These are phyloP conservation scores for Suhomyces sp. DNA, from an alignment of 805 yeast genomes.

Conservation along the genomic window DNA sequence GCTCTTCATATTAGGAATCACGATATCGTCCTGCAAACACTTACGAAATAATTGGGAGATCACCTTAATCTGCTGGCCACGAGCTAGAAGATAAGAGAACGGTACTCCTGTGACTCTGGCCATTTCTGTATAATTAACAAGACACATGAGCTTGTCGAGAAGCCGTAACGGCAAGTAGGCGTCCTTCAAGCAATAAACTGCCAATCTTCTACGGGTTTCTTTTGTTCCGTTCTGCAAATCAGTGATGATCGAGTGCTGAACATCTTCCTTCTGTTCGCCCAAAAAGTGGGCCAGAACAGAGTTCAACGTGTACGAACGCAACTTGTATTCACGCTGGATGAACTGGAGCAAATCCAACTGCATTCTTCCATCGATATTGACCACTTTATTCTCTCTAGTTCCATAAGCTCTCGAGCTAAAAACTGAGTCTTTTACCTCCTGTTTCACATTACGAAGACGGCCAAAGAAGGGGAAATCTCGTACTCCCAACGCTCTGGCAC, in stretches of 20 bases:
- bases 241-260: constrained; percentile 94
- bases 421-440: constrained; percentile 75
- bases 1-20: constrained; percentile 84
- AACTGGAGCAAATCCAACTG: constrained; percentile 92
- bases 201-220: constrained; percentile 91
- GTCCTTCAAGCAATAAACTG: constrained; percentile 95
- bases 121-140: constrained; percentile 97
- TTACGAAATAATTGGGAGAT: constrained; percentile 92
- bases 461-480: constrained; percentile 83
- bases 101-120: constrained; percentile 99
- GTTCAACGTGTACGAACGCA: constrained; percentile 91
- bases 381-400: constrained; percentile 86
- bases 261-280: constrained; percentile 97
- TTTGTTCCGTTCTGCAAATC: constrained; percentile 88
- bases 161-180: constrained; percentile 88
- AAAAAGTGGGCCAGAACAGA: constrained; percentile 92
- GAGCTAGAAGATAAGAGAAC: constrained; percentile 75
- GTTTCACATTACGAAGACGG: constrained; percentile 61
- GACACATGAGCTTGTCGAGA: constrained; percentile 90
- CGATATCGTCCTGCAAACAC: constrained; percentile 80
- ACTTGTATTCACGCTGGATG: constrained; percentile 89
- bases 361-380: constrained; percentile 93
- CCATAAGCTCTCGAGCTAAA: constrained; percentile 97
- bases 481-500: constrained; percentile 73
- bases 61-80: constrained; percentile 98